Evolutionary conservation across 2,329 filamentous ascomycete genomes (phyloP).

Genomic region (Nakataea oryzae): DNA sequence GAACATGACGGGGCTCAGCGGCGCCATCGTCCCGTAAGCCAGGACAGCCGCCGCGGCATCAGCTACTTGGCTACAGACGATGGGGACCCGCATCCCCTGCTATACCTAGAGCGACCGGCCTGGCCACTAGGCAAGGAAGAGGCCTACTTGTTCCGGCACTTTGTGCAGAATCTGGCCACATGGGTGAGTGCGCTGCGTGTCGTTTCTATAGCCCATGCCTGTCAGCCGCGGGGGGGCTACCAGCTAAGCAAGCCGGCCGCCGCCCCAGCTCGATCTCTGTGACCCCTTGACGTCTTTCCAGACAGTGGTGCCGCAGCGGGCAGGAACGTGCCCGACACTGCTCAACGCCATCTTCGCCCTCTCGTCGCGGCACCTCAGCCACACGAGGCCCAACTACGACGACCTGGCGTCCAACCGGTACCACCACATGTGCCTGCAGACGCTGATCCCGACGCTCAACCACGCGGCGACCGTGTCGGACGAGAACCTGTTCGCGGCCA

Average conservation of each 20-base stretch:
- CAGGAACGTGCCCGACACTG: slow-evolving; percentile 37
- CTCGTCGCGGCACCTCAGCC: slow-evolving; percentile 41
- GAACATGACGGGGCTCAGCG: slow-evolving; percentile 5
- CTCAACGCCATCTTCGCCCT: slow-evolving; percentile 47
- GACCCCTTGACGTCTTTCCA: slow-evolving; percentile 36
- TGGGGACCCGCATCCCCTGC: neutral
- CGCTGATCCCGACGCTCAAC: slow-evolving; percentile 35
- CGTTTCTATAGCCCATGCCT: neutral
- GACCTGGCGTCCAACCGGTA: slow-evolving; percentile 39
- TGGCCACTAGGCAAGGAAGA: slow-evolving; percentile 18
- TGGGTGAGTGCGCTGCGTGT: slow-evolving; percentile 15
- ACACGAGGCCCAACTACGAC: slow-evolving; percentile 32
- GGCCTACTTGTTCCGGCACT: slow-evolving; percentile 21
- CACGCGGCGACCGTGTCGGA: slow-evolving; percentile 27
- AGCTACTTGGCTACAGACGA: neutral
- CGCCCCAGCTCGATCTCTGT: slow-evolving; percentile 31
- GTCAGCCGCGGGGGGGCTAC: no score
- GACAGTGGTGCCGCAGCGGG: slow-evolving; percentile 39
- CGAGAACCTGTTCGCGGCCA: slow-evolving; percentile 42
- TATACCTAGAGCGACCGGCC: slow-evolving; percentile 13
- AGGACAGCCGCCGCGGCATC: neutral
- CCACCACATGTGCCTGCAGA: slow-evolving; percentile 40
- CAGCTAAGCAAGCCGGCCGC: neutral
- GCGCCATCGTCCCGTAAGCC: neutral
- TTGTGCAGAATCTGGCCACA: slow-evolving; percentile 20